Base-by-base conservation (phyloP, 352 stramenopile genomes). In the Phytophthora uliginosa region DNA sequence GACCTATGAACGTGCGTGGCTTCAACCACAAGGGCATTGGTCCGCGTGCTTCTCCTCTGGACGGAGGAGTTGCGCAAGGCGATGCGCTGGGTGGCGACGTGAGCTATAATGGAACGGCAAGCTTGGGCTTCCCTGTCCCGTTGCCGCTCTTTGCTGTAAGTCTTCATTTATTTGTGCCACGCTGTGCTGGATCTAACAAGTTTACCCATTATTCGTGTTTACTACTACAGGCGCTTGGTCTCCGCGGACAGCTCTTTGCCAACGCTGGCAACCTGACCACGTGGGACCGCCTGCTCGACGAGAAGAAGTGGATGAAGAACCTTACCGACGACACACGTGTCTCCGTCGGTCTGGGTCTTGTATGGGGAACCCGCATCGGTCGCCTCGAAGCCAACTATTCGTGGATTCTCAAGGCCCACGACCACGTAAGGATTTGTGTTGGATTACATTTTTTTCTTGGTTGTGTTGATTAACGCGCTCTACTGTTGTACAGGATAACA, bases 1-100 rank as follows among this genome's bases (percentile, higher is more conserved):
- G 94, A 0, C 92, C 93, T 2, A 90, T 97, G 80, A 96, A 66
- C 36, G 81, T 98, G 54, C 90, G 94, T 47, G 94, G 94, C 18
- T 98, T 98, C 67, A 93, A 97, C 70, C 83, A 97, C 79, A 95
- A 97, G 78, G 94, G 94, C 18, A 87, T 97, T 20, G 94, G 94
- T 33, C 92, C 92, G 52, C 90, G 93, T 9, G 92, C 94, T 15
- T 95, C 92, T 10, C 90, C 91, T 26, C 85, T 92, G 56, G 91
- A 97, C 59, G 93, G 93, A 17, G 94, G 93, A n/a, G 85, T 92
- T 48, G 77, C 79, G 17, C 83, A 82, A 13, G 94, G 94, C 28
- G 94, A 98, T 71, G 75, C 94, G 7, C 84, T 98, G 2, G 94
- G 94, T 52, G 92, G 93, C 7, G 93, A 98, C 57, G 79, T 98